Evolutionary conservation across 768 basidiomycete species (phyloP).

Genomic region (Tylopilus sp.): DNA sequence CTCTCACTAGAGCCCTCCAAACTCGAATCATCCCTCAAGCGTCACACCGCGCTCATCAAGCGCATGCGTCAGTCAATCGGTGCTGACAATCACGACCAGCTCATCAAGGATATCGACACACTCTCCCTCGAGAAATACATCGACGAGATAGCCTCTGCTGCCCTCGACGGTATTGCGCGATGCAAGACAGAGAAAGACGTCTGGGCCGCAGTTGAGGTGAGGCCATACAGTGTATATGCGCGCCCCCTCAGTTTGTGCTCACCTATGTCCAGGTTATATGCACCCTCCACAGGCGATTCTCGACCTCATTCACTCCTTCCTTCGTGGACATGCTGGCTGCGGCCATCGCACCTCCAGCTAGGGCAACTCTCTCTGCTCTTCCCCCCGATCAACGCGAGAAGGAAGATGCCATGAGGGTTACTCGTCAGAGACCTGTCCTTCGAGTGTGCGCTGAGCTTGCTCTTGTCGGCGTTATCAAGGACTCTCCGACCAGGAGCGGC

Average conservation of each 20-base stretch:
- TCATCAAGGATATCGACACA: constrained; percentile 88
- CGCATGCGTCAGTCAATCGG: constrained; percentile 86
- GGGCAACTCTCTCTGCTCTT: constrained; percentile 52
- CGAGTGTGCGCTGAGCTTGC: constrained; percentile 90
- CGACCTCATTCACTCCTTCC: constrained; percentile 70
- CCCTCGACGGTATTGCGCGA: constrained; percentile 77
- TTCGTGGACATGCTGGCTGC: constrained; percentile 58
- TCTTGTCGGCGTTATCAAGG: constrained; percentile 77
- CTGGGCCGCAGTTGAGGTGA: constrained; percentile 89
- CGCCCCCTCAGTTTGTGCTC: not conserved
- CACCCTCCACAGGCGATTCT: constrained; percentile 83
- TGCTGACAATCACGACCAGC: constrained; percentile 75
- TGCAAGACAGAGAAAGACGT: constrained; percentile 94
- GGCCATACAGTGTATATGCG: constrained; percentile 13
- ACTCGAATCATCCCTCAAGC: constrained; percentile 92
- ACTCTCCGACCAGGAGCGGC: constrained; percentile 65
- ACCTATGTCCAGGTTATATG: constrained; percentile 67
- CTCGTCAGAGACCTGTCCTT: constrained; percentile 80
- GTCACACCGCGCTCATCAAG: constrained; percentile 94
- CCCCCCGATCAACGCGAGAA: constrained; percentile 84
- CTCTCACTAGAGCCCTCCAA: constrained; percentile 57
- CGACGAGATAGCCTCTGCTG: constrained; percentile 88
- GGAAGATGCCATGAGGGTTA: constrained; percentile 77
- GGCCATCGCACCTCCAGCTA: constrained; percentile 57
- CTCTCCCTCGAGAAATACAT: constrained; percentile 93